These are phyloP conservation scores for Kregervanrija fluxuum DNA, from an alignment of 805 yeast genomes.

Conservation along the genomic window DNA sequence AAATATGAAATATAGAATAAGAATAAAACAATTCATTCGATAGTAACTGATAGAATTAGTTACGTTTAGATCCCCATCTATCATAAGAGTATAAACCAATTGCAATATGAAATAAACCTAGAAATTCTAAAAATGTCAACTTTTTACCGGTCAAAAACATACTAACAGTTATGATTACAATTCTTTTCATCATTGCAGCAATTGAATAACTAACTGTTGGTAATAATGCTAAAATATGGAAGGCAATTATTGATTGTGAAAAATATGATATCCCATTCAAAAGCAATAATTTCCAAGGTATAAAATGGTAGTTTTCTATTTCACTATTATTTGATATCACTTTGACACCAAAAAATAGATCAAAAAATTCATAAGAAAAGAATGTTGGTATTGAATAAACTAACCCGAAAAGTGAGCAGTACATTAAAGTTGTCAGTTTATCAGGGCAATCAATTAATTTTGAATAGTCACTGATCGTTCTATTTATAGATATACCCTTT, in stretches of 20 bases:
- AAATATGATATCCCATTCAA: constrained; percentile 74
- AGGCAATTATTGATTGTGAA: constrained; percentile 71
- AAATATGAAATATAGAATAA: not conserved
- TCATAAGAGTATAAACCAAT: constrained; percentile 58
- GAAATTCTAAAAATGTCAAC: constrained; percentile 37
- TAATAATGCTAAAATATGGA: constrained; percentile 70
- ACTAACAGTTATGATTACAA: constrained; percentile 75
- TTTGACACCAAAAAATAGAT: constrained; percentile 5
- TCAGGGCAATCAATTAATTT: constrained; percentile 40
- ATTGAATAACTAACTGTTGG: constrained; percentile 83
- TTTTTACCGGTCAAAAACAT: constrained; percentile 53
- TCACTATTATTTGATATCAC: not conserved
- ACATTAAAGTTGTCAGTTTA: constrained; percentile 71
- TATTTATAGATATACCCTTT: not conserved
- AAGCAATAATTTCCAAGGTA: constrained; percentile 44
- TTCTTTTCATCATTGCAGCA: constrained; percentile 82
- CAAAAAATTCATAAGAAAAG: constrained; percentile 51
- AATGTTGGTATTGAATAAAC: constrained; percentile 69
- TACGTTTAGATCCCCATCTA: constrained; percentile 38
- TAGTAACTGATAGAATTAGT: not conserved
- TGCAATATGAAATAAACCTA: constrained; percentile 46
- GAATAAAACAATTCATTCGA: not conserved
- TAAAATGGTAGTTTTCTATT: constrained; percentile 13
- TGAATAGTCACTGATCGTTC: not conserved
- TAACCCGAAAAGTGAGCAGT: constrained; percentile 71